Evolutionary conservation across 2,329 filamentous ascomycete genomes (phyloP).

Genomic region (Colletotrichum phormii): DNA sequence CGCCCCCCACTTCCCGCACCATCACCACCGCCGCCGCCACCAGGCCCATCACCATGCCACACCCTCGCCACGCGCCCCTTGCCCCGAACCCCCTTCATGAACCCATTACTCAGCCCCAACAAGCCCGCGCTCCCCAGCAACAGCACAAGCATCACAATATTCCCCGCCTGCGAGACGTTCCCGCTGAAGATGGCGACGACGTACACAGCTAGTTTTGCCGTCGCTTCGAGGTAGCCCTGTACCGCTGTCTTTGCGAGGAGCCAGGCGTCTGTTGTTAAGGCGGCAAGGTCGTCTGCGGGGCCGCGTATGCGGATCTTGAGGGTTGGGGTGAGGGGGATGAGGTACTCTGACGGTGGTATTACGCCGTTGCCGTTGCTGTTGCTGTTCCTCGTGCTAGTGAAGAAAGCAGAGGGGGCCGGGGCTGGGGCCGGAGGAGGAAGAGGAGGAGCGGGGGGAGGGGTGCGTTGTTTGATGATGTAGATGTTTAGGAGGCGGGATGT

Average conservation of each 20-base stretch:
- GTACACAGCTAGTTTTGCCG: constrained; percentile 69
- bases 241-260: constrained; percentile 61
- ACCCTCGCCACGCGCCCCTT: constrained; percentile 59
- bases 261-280: constrained; percentile 69
- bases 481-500: constrained; percentile 67
- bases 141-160: constrained; percentile 62
- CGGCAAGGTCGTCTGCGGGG: constrained; percentile 65
- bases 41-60: background rate
- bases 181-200: constrained; percentile 65
- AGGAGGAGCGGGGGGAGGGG: constrained; percentile 32
- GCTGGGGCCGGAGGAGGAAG: background rate
- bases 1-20: background rate
- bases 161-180: constrained; percentile 65
- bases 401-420: background rate
- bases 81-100: constrained; percentile 60
- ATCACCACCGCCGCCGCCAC: background rate
- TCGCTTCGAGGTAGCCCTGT: constrained; percentile 64
- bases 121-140: constrained; percentile 64
- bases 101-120: constrained; percentile 65
- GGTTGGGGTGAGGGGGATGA: constrained; percentile 64
- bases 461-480: constrained; percentile 65
- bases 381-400: too few relatives aligned
- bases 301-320: constrained; percentile 66
- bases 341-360: constrained; percentile 54
- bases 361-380: background rate